Percentiles rank a stretch among this genome's conserved stretches.
phyloP scores from a whole-genome alignment of 2,329 filamentous ascomycete species.

The Grosmannia clavigera region DNA sequence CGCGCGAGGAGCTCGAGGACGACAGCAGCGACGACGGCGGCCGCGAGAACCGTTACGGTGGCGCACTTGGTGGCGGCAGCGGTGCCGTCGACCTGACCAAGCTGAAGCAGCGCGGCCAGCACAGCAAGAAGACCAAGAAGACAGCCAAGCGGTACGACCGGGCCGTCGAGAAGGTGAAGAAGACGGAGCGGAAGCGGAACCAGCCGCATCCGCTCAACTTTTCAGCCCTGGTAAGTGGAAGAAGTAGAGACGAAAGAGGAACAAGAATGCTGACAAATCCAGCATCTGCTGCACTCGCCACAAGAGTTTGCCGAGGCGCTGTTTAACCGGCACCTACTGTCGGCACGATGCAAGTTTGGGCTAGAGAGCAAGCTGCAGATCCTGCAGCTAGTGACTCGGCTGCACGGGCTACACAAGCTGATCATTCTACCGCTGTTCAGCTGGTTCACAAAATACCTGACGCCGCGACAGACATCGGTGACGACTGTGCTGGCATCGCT shows the following conservation, averaged over 20 bases:
- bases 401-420: slow-evolving; percentile 87
- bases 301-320: slow-evolving; percentile 86
- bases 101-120: slow-evolving; percentile 71
- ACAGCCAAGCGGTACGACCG: slow-evolving; percentile 65
- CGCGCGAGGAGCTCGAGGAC: slow-evolving; percentile 84
- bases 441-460: slow-evolving; percentile 89
- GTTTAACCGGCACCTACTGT: slow-evolving; percentile 85
- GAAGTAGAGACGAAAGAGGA: not conserved
- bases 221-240: slow-evolving; percentile 51
- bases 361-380: slow-evolving; percentile 67
- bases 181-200: slow-evolving; percentile 75
- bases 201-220: slow-evolving; percentile 87
- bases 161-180: slow-evolving; percentile 72
- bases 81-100: slow-evolving; percentile 56
- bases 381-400: slow-evolving; percentile 76
- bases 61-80: slow-evolving; percentile 9
- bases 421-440: slow-evolving; percentile 86
- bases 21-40: slow-evolving; percentile 70
- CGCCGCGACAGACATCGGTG: slow-evolving; percentile 71
- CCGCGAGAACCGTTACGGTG: slow-evolving; percentile 16
- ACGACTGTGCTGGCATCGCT: slow-evolving; percentile 88
- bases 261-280: not conserved
- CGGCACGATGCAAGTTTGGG: slow-evolving; percentile 69
- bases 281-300: slow-evolving; percentile 80
- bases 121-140: slow-evolving; percentile 97